Evolutionary conservation across 2,329 filamentous ascomycete genomes (phyloP), one percentile per base, ranked within the genome.

Genomic region (Colletotrichum brevisporum): DNA sequence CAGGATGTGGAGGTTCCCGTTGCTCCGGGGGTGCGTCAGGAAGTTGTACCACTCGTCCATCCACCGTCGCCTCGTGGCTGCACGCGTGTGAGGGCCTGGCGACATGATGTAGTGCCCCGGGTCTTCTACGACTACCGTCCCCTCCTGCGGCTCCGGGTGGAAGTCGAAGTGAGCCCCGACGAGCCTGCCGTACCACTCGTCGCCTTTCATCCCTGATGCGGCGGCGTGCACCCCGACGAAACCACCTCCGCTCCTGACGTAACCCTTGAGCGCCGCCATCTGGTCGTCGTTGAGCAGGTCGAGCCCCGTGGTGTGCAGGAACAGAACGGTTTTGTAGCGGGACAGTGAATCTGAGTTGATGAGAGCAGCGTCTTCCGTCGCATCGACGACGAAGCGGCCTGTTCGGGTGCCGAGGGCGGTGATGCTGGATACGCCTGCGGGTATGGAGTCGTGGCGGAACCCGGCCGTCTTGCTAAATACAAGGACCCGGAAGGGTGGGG

Each of bases 1-100:
- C n/a, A 84, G 73, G 10, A 83, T 74, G 36, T 75, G 73, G 10
- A 81, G 74, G 39, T 73, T 74, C 3, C 57, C 52, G 26, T 74
- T 74, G 3, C 50, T 56, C 36, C 76, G 74, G 3, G 77, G 78
- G 48, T 78, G 78, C 39, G 61, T n/a, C 57, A 73, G 71, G 67
- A 82, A 83, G 66, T 82, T 82, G 73, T 83, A 83, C 80, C 81
- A 83, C 72, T 84, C 81, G 58, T 83, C 81, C 61, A 79, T 76
- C 76, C 77, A 82, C 5, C 70, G 61, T 70, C 39, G 62, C 50
- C 50, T 31, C 21, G 10, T 18, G 12, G 15, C 31, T 6, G 24
- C 26, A 10, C 41, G 24, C 16, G 36, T n/a, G 13, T 61, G 21
- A 50, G 74, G 53, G 47, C 59, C 24, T 66, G 55, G 24, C 3